Percentiles rank a stretch among this genome's conserved stretches.
These are phyloP conservation scores for Cystobasidiaceae sp. DNA, from an alignment of 1,284 basidiomycete species.

Conservation along the genomic window DNA sequence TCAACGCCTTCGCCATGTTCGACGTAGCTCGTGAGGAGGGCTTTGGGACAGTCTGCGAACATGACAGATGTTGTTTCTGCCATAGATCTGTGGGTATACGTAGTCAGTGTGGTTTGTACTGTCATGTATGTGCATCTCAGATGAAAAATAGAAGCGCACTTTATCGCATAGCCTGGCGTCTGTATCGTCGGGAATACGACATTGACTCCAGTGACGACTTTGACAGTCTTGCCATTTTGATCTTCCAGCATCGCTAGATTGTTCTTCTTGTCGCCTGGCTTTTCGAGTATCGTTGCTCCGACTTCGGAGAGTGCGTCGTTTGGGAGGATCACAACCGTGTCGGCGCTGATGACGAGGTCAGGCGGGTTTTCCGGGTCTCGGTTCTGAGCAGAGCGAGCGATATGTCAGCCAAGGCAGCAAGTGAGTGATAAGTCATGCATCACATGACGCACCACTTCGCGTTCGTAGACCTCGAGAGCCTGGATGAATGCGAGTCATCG, in stretches of 20 bases:
- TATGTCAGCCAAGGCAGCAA: too few relatives aligned
- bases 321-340: conserved; percentile 83
- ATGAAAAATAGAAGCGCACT: conserved; percentile 58
- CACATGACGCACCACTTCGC: conserved; percentile 61
- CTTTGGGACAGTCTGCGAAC: conserved; percentile 46
- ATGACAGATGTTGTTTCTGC: conserved; percentile 40
- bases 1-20: conserved; percentile 83
- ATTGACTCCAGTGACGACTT: conserved; percentile 84
- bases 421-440: background rate
- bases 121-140: background rate
- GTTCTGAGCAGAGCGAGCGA: conserved; percentile 25
- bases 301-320: conserved; percentile 50
- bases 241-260: conserved; percentile 83
- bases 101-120: conserved; percentile 25
- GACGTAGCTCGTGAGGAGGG: conserved; percentile 72
- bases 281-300: conserved; percentile 76
- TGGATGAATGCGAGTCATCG: too few relatives aligned
- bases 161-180: conserved; percentile 78
- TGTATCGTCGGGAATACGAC: conserved; percentile 73
- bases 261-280: conserved; percentile 72
- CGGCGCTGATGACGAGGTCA: conserved; percentile 88
- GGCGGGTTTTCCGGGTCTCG: conserved; percentile 75
- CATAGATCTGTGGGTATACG: background rate
- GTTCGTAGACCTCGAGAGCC: conserved; percentile 86
- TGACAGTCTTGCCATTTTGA: conserved; percentile 74